Evolutionary conservation across 2,329 filamentous ascomycete genomes (phyloP), one percentile per base, ranked within the genome.

Genomic region (Penicillium brevicompactum): DNA sequence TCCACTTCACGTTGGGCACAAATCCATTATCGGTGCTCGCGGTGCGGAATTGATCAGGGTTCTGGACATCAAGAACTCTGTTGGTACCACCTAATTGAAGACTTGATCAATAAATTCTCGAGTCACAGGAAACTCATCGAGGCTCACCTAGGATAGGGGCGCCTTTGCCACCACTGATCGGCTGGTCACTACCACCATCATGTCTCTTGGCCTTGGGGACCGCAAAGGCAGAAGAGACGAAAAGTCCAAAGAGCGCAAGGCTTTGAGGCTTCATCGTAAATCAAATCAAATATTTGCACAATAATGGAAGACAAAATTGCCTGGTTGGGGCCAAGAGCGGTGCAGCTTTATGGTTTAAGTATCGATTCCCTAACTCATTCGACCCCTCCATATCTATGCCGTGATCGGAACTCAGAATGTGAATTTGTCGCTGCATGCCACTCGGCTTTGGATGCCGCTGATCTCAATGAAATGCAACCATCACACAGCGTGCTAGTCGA

Each of bases 1-100:
- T 83, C 87, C 86, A 84, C 68, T 88, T 89, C 61, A 88, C 75
- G 65, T 89, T 89, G 0, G 84, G 83, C 0, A 89, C 86, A 10
- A 81, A 74, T 14, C 87, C 87, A 46, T 77, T 79, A 66, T 89
- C 87, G 1, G 86, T 88, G 14, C 78, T 75, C 62, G 87, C 82
- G 45, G 78, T 78, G 13, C 84, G 85, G 1, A 89, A 79, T 63
- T 86, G 85, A 58, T 85, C 82, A 0, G 86, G 86, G 62, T 88
- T 88, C 58, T 85, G 79, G 2, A 84, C 70, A 62, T 89, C 87
- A 22, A 88, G 70, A 48, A 79, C 73, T 46, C 80, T 75, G 66
- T 89, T 86, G 21, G 86, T 89, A 27, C 85, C 87, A 14, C 86
- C 87, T 88, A 38, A 8, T 16, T 42, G 22, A 62, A 34, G 62